phyloP scores from a whole-genome alignment of 805 yeast species.

The Pichia manshurica region DNA sequence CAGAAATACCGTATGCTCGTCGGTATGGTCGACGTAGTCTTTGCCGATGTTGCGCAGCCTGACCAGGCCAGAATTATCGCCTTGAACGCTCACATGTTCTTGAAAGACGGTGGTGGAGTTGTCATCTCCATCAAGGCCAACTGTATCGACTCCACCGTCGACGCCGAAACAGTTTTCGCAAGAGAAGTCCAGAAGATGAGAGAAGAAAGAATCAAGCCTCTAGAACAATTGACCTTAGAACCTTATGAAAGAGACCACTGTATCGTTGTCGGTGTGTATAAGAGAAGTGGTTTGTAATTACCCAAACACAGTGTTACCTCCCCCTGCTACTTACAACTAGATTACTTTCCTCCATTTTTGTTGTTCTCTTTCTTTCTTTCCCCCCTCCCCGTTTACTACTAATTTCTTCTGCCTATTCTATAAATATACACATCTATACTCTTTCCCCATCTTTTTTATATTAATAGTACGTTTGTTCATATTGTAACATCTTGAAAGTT shows the following conservation, averaged over 20 bases:
- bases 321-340: neutral
- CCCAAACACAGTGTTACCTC: neutral
- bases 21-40: slow-evolving; percentile 98
- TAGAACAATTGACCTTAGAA: slow-evolving; percentile 97
- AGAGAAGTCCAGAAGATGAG: slow-evolving; percentile 98
- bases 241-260: slow-evolving; percentile 99
- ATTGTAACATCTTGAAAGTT: neutral
- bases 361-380: neutral
- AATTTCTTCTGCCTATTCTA: neutral
- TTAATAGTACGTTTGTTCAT: slow-evolving; percentile 5
- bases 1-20: slow-evolving; percentile 98
- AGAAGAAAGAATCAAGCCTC: slow-evolving; percentile 97
- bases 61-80: slow-evolving; percentile 99
- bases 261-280: slow-evolving; percentile 94
- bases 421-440: neutral
- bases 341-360: neutral
- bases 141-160: slow-evolving; percentile 99
- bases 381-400: neutral
- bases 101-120: slow-evolving; percentile 98
- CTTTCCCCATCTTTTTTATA: neutral
- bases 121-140: slow-evolving; percentile 98
- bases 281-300: slow-evolving; percentile 71
- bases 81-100: slow-evolving; percentile 94
- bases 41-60: slow-evolving; percentile 99
- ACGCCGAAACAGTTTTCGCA: slow-evolving; percentile 98